Evolutionary conservation across 2,329 filamentous ascomycete genomes (phyloP).

Genomic region (Penicillium brasilianum): DNA sequence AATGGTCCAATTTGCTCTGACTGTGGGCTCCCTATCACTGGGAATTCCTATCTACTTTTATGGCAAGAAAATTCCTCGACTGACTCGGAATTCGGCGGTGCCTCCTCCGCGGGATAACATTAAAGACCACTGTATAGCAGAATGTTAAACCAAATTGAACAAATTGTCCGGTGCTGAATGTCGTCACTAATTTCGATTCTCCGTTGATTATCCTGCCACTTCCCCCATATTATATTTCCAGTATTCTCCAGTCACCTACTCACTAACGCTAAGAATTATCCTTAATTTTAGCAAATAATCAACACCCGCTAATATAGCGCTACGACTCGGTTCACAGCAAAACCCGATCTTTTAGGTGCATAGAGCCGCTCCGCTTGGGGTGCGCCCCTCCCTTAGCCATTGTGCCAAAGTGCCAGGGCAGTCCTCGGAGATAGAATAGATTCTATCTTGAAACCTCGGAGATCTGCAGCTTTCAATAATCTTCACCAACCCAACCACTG

Average conservation of each 20-base stretch:
- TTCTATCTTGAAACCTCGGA: background rate
- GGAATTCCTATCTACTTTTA: slow-evolving; percentile 49
- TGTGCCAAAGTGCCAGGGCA: background rate
- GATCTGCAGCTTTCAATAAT: background rate
- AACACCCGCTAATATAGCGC: too few relatives aligned
- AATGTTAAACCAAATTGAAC: background rate
- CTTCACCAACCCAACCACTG: background rate
- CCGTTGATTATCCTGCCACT: background rate
- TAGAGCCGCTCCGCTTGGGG: background rate
- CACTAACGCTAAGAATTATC: too few relatives aligned
- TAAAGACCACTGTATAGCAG: background rate
- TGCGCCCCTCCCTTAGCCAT: background rate
- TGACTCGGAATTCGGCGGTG: slow-evolving; percentile 39
- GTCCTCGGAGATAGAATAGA: background rate
- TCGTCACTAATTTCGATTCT: too few relatives aligned
- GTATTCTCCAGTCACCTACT: too few relatives aligned
- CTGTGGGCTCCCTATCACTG: slow-evolving; percentile 45
- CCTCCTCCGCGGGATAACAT: background rate
- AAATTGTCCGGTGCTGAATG: too few relatives aligned
- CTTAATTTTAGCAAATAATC: too few relatives aligned
- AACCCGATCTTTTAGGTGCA: background rate
- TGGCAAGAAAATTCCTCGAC: slow-evolving; percentile 49
- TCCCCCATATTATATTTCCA: background rate
- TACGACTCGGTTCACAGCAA: background rate
- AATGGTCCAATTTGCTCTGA: slow-evolving; percentile 53